These are phyloP conservation scores for Withania somnifera DNA, from an alignment of 305 asterid genomes.

Conservation along the genomic window DNA sequence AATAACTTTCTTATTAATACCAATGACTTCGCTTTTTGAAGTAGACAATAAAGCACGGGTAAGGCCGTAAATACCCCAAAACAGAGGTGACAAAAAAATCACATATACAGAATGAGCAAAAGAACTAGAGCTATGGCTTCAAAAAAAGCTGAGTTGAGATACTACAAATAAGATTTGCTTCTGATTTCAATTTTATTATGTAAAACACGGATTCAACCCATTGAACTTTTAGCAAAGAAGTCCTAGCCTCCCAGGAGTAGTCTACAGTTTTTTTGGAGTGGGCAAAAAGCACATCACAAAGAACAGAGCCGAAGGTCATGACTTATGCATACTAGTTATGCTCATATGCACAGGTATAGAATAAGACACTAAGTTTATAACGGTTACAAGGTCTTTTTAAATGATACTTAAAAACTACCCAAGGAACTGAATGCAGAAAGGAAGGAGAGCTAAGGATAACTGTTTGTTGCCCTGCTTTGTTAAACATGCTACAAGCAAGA, in stretches of 20 bases:
- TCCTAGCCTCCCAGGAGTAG: background rate
- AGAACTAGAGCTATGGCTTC: background rate
- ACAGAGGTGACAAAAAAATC: background rate
- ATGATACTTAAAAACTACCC: too few species aligned
- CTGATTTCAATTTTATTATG: background rate
- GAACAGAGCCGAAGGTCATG: background rate
- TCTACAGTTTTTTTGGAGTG: background rate
- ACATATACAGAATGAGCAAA: background rate
- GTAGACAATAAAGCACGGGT: background rate
- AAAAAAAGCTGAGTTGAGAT: background rate
- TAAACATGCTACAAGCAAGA: background rate
- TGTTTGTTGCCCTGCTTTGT: background rate
- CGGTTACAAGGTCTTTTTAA: too few species aligned
- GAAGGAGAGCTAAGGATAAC: background rate
- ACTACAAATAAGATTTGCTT: background rate
- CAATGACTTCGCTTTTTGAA: background rate
- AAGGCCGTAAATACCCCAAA: background rate
- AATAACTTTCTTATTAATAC: background rate
- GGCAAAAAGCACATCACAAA: background rate
- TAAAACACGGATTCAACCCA: background rate
- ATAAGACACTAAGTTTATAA: background rate
- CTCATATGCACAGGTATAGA: background rate
- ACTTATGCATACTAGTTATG: background rate
- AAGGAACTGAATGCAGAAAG: too few species aligned
- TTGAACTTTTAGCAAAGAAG: background rate